A percentile compares a stretch with the other conserved stretches of the same genome.
Conservation (phyloP, 1,139 yeast genomes). For the Petasospora rhodanensis region DNA sequence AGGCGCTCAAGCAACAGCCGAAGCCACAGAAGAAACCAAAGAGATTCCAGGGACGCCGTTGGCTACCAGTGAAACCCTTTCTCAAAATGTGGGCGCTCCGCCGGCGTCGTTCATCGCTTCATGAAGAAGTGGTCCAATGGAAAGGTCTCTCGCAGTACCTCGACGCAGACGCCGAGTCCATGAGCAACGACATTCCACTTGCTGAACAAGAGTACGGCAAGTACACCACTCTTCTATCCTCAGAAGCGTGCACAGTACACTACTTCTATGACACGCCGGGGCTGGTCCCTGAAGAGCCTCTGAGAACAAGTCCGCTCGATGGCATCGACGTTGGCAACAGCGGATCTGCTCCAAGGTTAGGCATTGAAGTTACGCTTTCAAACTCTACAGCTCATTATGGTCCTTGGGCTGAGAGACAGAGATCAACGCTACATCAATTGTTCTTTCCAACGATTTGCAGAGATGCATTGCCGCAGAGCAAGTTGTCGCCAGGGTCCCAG, state of each 20-base stretch:
- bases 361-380: slow-evolving; percentile 54
- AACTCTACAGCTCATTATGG: slow-evolving; percentile 79
- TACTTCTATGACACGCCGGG: slow-evolving; percentile 77
- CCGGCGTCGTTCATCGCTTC: slow-evolving; percentile 30
- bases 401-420: slow-evolving; percentile 92
- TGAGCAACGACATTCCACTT: slow-evolving; percentile 24
- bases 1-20: slow-evolving; percentile 1
- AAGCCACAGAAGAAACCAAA: background rate
- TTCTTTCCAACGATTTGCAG: slow-evolving; percentile 66
- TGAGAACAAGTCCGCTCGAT: slow-evolving; percentile 27
- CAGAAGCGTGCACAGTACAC: slow-evolving; percentile 47
- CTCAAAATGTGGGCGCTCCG: slow-evolving; percentile 30
- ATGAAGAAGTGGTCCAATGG: slow-evolving; percentile 32
- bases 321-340: slow-evolving; percentile 53
- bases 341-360: slow-evolving; percentile 60
- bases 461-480: slow-evolving; percentile 46
- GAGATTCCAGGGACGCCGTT: background rate
- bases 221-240: slow-evolving; percentile 67
- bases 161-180: slow-evolving; percentile 20
- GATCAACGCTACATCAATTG: slow-evolving; percentile 59
- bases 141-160: slow-evolving; percentile 39
- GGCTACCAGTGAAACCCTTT: slow-evolving; percentile 6
- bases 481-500: slow-evolving; percentile 41
- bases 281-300: slow-evolving; percentile 39
- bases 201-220: slow-evolving; percentile 72